Base-by-base conservation (phyloP, 768 basidiomycete species). In the Mycena filopes region DNA sequence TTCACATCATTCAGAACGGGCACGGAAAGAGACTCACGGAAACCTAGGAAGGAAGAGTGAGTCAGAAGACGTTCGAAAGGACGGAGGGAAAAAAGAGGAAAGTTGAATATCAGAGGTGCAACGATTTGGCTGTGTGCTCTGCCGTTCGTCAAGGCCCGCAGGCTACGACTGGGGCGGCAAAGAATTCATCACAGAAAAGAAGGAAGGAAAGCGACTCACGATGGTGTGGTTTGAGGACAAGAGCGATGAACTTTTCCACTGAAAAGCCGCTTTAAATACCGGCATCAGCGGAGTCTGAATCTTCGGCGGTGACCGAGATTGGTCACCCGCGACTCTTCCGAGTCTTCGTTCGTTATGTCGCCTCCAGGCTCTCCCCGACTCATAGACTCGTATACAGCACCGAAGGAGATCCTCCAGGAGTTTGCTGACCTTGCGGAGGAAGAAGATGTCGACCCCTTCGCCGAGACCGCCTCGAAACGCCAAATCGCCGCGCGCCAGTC, bases 401-500 rank as follows among this genome's bases (percentile, higher is more conserved):
- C 96, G 15, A 96, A 94, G 81, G 96, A 99, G 63, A 84, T 99
- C 55, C 86, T 99, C 42, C 87, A 95, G 76, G 98, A 99, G 79
- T 98, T 99, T 69, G 92, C 91, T 29, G 90, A 95, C 60, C 87
- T 96, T 75, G 95, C 94, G 18, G 96, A 98, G 72, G 95, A 96
- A 74, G 97, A 98, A 73, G 86, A 96, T 78, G 78, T 93, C 73
- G 94, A 96, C 76, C 94, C 93, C 23, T 95, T 95, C 73, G 94
- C 93, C 54, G 95, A 96, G 80, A 96, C 95, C 15, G 93, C 96
- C 53, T 92, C 90, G 59, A 90, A 93, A 73, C 93, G 94, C 64
- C 97, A 98, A 82, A 94, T 99, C 75, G 94, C 96, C 25, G 84
- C 93, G 41, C 87, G 97, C 54, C 95, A 98, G 81, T 92, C 90